These are phyloP conservation scores for Auriscalpium vulgare DNA, from an alignment of 768 basidiomycete genomes.

Conservation along the genomic window DNA sequence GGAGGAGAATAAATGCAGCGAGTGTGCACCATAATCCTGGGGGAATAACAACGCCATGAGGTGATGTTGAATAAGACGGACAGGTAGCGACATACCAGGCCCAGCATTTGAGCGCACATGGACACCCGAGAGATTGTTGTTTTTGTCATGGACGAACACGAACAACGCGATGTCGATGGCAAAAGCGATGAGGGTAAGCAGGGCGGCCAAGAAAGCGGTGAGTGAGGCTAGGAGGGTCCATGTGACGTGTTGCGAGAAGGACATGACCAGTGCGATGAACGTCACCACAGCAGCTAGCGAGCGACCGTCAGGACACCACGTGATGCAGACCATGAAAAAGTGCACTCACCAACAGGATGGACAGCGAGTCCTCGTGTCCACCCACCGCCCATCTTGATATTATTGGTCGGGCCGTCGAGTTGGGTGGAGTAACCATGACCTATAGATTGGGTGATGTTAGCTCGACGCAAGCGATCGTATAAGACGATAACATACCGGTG, in stretches of 20 bases:
- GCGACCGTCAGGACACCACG: background rate
- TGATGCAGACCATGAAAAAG: background rate
- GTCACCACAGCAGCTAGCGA: conserved; percentile 41
- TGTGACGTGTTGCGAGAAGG: conserved; percentile 49
- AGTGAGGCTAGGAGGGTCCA: conserved; percentile 36
- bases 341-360: conserved; percentile 56
- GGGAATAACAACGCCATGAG: background rate
- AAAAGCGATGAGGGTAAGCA: conserved; percentile 64
- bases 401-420: conserved; percentile 29
- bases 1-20: conserved; percentile 7
- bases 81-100: conserved; percentile 40
- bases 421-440: conserved; percentile 50
- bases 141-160: conserved; percentile 49
- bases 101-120: conserved; percentile 44
- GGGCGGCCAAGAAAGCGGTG: conserved; percentile 58
- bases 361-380: conserved; percentile 73
- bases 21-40: conserved; percentile 13
- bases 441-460: conserved; percentile 13
- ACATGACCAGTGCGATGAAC: conserved; percentile 55
- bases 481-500: conserved; percentile 29
- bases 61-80: background rate
- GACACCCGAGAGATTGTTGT: conserved; percentile 40
- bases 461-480: background rate
- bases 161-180: conserved; percentile 71
- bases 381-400: conserved; percentile 37